These are phyloP conservation scores for Paracorniculantispora psalliotae DNA, from an alignment of 2,329 filamentous ascomycete genomes.

Conservation along the genomic window DNA sequence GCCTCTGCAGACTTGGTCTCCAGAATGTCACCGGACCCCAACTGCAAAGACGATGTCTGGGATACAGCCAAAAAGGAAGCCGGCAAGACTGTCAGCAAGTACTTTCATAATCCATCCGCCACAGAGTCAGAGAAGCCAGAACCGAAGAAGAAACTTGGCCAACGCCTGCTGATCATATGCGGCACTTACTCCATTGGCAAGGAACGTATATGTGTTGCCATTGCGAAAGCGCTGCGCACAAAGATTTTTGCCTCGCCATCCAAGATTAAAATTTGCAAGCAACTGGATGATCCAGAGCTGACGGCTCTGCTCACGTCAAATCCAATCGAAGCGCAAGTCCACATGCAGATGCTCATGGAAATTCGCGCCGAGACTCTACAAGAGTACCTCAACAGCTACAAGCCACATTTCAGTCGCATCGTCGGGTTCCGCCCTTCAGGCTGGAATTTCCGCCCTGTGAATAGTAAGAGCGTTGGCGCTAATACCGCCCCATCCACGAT, in stretches of 20 bases:
- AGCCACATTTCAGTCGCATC: conserved; percentile 76
- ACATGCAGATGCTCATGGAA: conserved; percentile 96
- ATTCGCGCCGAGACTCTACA: conserved; percentile 86
- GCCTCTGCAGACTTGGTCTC: conserved; percentile 85
- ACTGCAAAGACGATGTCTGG: conserved; percentile 39
- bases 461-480: conserved; percentile 48
- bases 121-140: conserved; percentile 21
- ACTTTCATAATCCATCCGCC: conserved; percentile 37
- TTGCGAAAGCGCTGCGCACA: conserved; percentile 76
- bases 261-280: conserved; percentile 80
- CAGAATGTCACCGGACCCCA: conserved; percentile 63
- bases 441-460: conserved; percentile 81
- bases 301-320: conserved; percentile 70
- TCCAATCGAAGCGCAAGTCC: conserved; percentile 82
- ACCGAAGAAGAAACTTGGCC: conserved; percentile 23
- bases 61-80: conserved; percentile 36
- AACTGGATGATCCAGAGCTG: conserved; percentile 81
- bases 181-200: conserved; percentile 98
- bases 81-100: conserved; percentile 44
- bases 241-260: conserved; percentile 84
- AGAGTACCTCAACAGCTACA: conserved; percentile 78
- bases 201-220: conserved; percentile 89
- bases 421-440: conserved; percentile 90
- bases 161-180: conserved; percentile 82
- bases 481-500: conserved; percentile 46